These are phyloP conservation scores for Phascolomyces articulosus DNA, from an alignment of 371 early-diverging fungal genomes.

Conservation along the genomic window DNA sequence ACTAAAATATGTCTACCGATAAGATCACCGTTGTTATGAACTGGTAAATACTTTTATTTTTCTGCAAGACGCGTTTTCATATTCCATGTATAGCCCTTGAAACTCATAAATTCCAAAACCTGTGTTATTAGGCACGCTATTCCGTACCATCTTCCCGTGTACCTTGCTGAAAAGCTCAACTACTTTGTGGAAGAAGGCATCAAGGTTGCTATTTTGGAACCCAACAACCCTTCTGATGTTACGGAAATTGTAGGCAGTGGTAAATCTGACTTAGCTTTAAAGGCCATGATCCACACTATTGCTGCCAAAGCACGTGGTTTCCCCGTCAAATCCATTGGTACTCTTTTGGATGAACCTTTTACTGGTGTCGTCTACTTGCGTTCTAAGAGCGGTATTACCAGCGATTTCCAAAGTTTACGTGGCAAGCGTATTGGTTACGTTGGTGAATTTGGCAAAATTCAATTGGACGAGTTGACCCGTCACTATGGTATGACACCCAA, in stretches of 20 bases:
- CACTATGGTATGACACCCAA: constrained; percentile 63
- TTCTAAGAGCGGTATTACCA: constrained; percentile 57
- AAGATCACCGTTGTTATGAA: constrained; percentile 62
- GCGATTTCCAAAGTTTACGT: constrained; percentile 54
- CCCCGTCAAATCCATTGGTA: constrained; percentile 68
- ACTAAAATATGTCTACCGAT: constrained; percentile 46
- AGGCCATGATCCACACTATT: constrained; percentile 78
- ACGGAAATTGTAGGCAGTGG: constrained; percentile 72
- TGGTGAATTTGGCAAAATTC: constrained; percentile 71
- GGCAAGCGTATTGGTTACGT: constrained; percentile 70
- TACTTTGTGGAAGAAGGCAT: constrained; percentile 65
- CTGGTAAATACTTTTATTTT: constrained; percentile 28
- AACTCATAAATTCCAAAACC: too few relatives aligned
- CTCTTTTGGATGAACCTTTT: constrained; percentile 69
- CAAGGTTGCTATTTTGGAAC: constrained; percentile 69
- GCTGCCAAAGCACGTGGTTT: constrained; percentile 71
- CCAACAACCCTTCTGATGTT: constrained; percentile 67
- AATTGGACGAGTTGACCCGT: constrained; percentile 63
- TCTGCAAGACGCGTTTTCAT: not conserved
- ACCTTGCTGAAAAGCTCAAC: constrained; percentile 62
- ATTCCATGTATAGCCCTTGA: too few relatives aligned
- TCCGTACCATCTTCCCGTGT: constrained; percentile 70
- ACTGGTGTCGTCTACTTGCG: constrained; percentile 67
- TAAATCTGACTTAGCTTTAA: constrained; percentile 64
- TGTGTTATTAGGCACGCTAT: constrained; percentile 46